A percentile compares a stretch with the other conserved stretches of the same genome.
phyloP scores from a whole-genome alignment of 345 rosid genomes.

The Eucalyptus viminalis region DNA sequence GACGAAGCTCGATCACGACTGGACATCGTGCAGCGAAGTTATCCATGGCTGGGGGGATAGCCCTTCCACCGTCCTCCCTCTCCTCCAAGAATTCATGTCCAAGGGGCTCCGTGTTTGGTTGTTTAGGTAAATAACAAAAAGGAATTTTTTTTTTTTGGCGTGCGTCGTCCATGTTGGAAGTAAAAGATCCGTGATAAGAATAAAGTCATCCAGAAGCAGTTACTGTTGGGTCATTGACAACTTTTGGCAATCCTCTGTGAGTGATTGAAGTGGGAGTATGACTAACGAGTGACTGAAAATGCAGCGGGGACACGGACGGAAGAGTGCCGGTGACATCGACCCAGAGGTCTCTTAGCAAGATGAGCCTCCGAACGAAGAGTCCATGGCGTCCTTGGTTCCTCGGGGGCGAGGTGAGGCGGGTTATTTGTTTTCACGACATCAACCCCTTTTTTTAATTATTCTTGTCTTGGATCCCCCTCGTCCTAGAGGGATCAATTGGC shows the following conservation, averaged over 20 bases:
- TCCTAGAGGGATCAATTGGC: background rate
- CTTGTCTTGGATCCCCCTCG: background rate
- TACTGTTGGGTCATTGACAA: too few relatives aligned
- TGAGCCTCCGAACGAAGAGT: constrained; percentile 44
- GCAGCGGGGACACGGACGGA: constrained; percentile 83
- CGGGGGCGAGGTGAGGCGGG: constrained; percentile 33
- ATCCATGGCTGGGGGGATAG: constrained; percentile 39
- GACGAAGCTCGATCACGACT: constrained; percentile 49
- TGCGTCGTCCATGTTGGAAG: too few relatives aligned
- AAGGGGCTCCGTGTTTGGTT: constrained; percentile 59
- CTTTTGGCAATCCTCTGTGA: too few relatives aligned
- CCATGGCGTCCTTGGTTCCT: constrained; percentile 82
- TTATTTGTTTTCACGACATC: background rate
- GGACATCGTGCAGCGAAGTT: constrained; percentile 62
- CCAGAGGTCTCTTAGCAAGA: constrained; percentile 39
- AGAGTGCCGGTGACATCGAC: constrained; percentile 77
- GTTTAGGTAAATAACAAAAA: constrained; percentile 8
- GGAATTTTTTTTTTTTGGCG: background rate
- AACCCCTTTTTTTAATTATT: background rate
- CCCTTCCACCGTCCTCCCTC: constrained; percentile 56
- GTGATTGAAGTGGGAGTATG: background rate
- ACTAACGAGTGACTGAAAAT: background rate
- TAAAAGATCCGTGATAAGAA: too few relatives aligned
- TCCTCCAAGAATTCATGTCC: constrained; percentile 37
- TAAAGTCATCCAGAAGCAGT: too few relatives aligned